Evolutionary conservation across 78 protist species (phyloP).

Genomic region (Salpingoeca rosetta): DNA sequence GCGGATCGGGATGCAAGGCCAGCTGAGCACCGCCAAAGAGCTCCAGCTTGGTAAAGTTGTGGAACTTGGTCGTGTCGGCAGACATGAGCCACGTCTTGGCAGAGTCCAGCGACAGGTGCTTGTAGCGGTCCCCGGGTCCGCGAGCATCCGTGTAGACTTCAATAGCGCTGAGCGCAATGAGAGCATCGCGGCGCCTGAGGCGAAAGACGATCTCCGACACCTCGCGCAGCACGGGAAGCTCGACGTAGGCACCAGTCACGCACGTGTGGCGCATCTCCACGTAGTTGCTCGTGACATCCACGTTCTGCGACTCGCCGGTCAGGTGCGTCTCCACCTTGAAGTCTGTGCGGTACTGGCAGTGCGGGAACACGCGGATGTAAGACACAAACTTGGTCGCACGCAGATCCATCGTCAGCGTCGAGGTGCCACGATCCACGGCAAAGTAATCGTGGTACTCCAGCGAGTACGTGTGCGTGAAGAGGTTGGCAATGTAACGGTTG

Average conservation of each 20-base stretch:
- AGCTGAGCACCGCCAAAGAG: background rate
- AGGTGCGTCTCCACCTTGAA: background rate
- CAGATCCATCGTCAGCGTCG: background rate
- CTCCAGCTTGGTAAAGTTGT: background rate
- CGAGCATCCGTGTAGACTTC: background rate
- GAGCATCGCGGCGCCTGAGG: background rate
- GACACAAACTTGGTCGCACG: background rate
- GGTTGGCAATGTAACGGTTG: background rate
- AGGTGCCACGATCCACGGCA: background rate
- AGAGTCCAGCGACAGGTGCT: background rate
- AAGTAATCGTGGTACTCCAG: background rate
- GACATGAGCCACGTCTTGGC: background rate
- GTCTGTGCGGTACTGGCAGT: background rate
- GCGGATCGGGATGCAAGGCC: background rate
- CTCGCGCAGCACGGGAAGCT: background rate
- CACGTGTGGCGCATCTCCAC: background rate
- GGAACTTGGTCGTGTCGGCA: background rate
- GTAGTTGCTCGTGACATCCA: background rate
- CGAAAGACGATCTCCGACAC: background rate
- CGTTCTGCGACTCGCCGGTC: background rate
- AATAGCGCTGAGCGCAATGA: background rate
- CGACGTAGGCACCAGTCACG: background rate
- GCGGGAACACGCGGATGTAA: background rate
- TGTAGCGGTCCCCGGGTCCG: background rate
- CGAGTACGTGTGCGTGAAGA: background rate